Percentiles rank a stretch among this genome's conserved stretches.
phyloP scores from a whole-genome alignment of 1,284 basidiomycete genomes.

The Heliocybe sulcata region DNA sequence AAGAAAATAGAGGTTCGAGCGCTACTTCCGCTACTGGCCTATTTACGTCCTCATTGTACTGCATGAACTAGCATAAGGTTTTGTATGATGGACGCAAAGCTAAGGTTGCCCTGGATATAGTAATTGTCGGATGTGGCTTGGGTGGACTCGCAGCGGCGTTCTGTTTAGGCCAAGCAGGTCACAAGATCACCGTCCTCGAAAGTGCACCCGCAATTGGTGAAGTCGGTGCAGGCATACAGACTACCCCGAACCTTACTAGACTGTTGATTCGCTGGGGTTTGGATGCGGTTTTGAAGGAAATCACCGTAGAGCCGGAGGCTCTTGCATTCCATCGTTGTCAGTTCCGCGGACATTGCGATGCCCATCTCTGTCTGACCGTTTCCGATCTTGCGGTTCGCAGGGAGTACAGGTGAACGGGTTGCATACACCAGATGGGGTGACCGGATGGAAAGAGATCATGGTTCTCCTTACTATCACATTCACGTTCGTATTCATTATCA shows the following conservation, averaged over 20 bases:
- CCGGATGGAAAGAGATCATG: constrained; percentile 31
- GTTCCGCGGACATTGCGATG: constrained; percentile 7
- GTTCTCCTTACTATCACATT: constrained; percentile 46
- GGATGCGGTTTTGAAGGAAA: constrained; percentile 28
- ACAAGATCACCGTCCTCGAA: constrained; percentile 37
- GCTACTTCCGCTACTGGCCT: background rate
- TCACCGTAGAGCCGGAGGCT: constrained; percentile 33
- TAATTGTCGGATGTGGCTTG: constrained; percentile 40
- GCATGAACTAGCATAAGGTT: background rate
- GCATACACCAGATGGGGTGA: constrained; percentile 37
- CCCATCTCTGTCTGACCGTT: background rate
- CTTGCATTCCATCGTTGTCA: constrained; percentile 41
- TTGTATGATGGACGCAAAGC: constrained; percentile 16
- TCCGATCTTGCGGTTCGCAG: constrained; percentile 9
- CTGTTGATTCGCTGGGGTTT: constrained; percentile 48
- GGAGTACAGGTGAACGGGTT: constrained; percentile 33
- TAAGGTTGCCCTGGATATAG: constrained; percentile 28
- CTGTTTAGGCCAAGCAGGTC: constrained; percentile 35
- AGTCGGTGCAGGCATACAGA: constrained; percentile 42
- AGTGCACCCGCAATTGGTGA: constrained; percentile 32
- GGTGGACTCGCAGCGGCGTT: constrained; percentile 39
- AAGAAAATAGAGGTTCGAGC: background rate
- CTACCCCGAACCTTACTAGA: constrained; percentile 39
- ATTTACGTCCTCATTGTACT: background rate
- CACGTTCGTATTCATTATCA: constrained; percentile 24